Percentiles rank a stretch among this genome's conserved stretches.
phyloP scores from a whole-genome alignment of 768 basidiomycete species.

The Coprinopsis cinerea region DNA sequence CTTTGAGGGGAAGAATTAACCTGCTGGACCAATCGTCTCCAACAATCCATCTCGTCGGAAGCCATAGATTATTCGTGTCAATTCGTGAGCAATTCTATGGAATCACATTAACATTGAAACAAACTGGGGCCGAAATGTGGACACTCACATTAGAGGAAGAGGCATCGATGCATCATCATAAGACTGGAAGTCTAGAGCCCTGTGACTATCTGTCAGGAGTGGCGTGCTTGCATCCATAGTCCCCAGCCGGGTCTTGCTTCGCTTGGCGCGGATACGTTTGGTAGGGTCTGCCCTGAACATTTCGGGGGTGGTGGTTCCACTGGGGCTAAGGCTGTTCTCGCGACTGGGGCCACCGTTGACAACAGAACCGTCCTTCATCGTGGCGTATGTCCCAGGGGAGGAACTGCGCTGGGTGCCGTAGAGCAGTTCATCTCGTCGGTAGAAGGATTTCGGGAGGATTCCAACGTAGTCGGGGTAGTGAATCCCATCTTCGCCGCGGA shows the following conservation, averaged over 20 bases:
- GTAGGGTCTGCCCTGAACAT: slow-evolving; percentile 41
- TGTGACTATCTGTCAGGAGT: slow-evolving; percentile 49
- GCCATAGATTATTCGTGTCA: slow-evolving; percentile 59
- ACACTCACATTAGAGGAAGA: slow-evolving; percentile 68
- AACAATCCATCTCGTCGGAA: slow-evolving; percentile 79
- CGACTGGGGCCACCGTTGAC: slow-evolving; percentile 15
- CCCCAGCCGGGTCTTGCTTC: slow-evolving; percentile 54
- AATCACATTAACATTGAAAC: neutral
- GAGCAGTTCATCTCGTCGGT: slow-evolving; percentile 43
- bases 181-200: slow-evolving; percentile 55
- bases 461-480: slow-evolving; percentile 61
- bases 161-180: slow-evolving; percentile 63
- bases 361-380: slow-evolving; percentile 26
- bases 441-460: slow-evolving; percentile 50
- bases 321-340: slow-evolving; percentile 22
- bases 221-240: slow-evolving; percentile 46
- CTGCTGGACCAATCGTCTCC: slow-evolving; percentile 87
- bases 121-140: neutral
- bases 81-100: slow-evolving; percentile 74
- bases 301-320: slow-evolving; percentile 33
- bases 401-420: slow-evolving; percentile 27
- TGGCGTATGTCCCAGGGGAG: slow-evolving; percentile 36
- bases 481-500: slow-evolving; percentile 77
- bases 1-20: too few species aligned
- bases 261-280: slow-evolving; percentile 64